Base-by-base conservation (phyloP, 176 grass and related monocot species). In the Musa troglodytarum region DNA sequence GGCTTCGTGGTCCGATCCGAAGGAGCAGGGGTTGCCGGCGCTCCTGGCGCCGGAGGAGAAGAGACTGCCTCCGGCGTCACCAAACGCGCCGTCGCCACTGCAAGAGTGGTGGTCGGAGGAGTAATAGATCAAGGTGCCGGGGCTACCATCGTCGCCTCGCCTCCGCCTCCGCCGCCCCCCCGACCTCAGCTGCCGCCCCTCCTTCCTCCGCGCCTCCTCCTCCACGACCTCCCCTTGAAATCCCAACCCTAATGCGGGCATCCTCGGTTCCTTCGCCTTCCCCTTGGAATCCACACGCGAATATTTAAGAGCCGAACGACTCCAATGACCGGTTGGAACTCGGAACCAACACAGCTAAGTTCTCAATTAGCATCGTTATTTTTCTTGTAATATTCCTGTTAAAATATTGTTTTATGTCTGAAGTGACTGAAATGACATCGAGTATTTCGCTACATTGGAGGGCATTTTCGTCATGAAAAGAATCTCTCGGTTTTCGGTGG, bases 181-280 rank as follows among this genome's bases (percentile, higher is more conserved):
- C 8, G 73, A 56, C 54, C 73, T 58, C 73, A 25, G 10, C 20
- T 26, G 51, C 53, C 66, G 77, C 66, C 10, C 24, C 52, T 43
- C 53, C 52, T 16, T 20, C 68, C 68, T 51, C 69, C 17, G 68
- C 68, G 6, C 17, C 34, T 62, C 17, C 57, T 62, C 10, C 12
- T 26, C 72, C 69, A 7, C 17, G 16, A 25, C 76, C 76, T 52
- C 76, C 49, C 11, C 63, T 14, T 51, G 11, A 17, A 66, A 29
- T 14, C 75, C 62, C 16, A 77, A 77, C 62, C 62, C 20, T 67
- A 77, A 53, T 22, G 49, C 61, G 12, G 62, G 76, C 61, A 77
- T 77, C 49, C 76, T 77, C 21, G 20, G 43, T 49, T 53, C 62
- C 49, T 28, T 19, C 76, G 21, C 76, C 53, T 54, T 67, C 62